These are phyloP conservation scores for Podaxis sp. DNA, from an alignment of 768 basidiomycete species.

Conservation along the genomic window DNA sequence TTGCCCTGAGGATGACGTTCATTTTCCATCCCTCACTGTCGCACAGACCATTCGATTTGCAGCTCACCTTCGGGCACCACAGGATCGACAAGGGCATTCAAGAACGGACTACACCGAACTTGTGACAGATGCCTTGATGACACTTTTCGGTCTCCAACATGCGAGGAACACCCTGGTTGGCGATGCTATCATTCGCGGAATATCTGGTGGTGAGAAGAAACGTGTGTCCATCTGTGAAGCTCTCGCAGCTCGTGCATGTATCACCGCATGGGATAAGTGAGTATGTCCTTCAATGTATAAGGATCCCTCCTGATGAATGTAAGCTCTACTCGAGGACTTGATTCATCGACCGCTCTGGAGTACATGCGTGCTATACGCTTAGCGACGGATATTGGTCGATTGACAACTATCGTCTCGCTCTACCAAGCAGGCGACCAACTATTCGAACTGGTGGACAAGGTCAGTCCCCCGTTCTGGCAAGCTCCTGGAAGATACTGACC, in stretches of 20 bases:
- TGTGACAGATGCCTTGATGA: constrained; percentile 54
- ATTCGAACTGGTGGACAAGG: constrained; percentile 32
- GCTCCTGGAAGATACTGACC: too few relatives aligned
- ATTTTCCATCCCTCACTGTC: constrained; percentile 84
- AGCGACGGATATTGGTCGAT: constrained; percentile 52
- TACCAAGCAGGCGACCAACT: constrained; percentile 80
- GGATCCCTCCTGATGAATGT: constrained; percentile 14
- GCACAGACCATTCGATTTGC: constrained; percentile 74
- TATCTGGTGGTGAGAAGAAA: constrained; percentile 79
- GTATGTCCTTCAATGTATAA: too few relatives aligned
- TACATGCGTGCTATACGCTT: constrained; percentile 67
- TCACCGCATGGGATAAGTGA: constrained; percentile 70
- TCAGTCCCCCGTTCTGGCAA: too few relatives aligned
- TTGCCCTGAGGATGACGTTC: constrained; percentile 83
- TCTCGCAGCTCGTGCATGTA: constrained; percentile 53
- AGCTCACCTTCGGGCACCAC: constrained; percentile 66
- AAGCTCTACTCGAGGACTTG: constrained; percentile 65
- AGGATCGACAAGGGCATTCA: constrained; percentile 41
- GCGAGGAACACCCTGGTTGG: constrained; percentile 75
- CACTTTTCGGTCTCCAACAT: constrained; percentile 76
- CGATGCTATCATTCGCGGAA: constrained; percentile 68
- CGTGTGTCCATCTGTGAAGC: constrained; percentile 76
- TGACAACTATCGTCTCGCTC: constrained; percentile 76
- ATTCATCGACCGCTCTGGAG: constrained; percentile 71
- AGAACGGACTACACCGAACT: constrained; percentile 43